Conservation (phyloP, 352 stramenopile species). For the Globisporangium polare region DNA sequence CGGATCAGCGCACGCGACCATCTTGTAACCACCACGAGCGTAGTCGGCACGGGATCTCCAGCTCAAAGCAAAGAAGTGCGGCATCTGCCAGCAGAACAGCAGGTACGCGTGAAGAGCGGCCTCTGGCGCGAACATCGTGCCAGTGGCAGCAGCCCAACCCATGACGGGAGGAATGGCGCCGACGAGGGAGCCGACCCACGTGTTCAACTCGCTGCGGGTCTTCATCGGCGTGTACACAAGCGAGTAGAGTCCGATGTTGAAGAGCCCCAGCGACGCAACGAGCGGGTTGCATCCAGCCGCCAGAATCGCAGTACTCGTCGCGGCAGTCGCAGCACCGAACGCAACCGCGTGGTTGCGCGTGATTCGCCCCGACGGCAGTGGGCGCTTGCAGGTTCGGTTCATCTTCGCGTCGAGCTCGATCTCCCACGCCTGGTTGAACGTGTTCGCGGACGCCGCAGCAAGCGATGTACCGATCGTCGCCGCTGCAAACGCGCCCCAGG, state of each 20-base stretch:
- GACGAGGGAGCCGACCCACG: slow-evolving; percentile 98
- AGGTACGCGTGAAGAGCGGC: slow-evolving; percentile 76
- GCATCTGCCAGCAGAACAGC: slow-evolving; percentile 99
- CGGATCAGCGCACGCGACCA: slow-evolving; percentile 92
- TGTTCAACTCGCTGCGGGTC: slow-evolving; percentile 95
- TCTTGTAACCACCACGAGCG: slow-evolving; percentile 90
- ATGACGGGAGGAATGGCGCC: slow-evolving; percentile 98
- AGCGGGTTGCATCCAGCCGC: slow-evolving; percentile 92
- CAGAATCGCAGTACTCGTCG: slow-evolving; percentile 88
- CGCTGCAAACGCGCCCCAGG: slow-evolving; percentile 81
- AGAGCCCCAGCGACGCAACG: slow-evolving; percentile 92
- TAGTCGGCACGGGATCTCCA: slow-evolving; percentile 96
- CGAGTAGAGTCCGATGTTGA: slow-evolving; percentile 98
- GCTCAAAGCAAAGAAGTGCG: slow-evolving; percentile 98
- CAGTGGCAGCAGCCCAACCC: slow-evolving; percentile 96
- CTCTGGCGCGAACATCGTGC: slow-evolving; percentile 66
- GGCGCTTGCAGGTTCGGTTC: slow-evolving; percentile 94
- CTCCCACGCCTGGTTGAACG: slow-evolving; percentile 99
- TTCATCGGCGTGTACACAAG: slow-evolving; percentile 99
- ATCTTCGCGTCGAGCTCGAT: slow-evolving; percentile 93
- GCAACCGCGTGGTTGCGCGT: slow-evolving; percentile 71
- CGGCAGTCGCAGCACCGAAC: slow-evolving; percentile 84
- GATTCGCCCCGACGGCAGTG: slow-evolving; percentile 89
- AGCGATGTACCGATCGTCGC: slow-evolving; percentile 94
- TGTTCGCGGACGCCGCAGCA: slow-evolving; percentile 92